Percentiles rank a stretch among this genome's conserved stretches.
Conservation (phyloP, 805 yeast genomes). For the Blastobotrys mokoenaii region DNA sequence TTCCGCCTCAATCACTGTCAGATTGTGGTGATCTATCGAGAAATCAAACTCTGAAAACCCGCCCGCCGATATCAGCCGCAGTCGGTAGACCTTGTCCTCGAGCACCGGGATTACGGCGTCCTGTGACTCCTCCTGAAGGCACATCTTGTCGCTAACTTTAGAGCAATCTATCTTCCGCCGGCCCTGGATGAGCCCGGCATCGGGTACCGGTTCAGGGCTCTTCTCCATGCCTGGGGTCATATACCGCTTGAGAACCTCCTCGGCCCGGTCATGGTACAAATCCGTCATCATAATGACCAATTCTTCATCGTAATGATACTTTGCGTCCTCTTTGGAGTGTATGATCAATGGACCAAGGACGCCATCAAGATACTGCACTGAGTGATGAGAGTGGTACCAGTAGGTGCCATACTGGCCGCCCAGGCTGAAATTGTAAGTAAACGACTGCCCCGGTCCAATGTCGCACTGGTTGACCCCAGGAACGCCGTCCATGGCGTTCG, state of each 20-base stretch:
- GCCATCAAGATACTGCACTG: constrained; percentile 42
- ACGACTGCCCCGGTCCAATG: constrained; percentile 36
- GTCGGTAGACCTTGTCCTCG: constrained; percentile 14
- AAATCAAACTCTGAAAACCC: constrained; percentile 28
- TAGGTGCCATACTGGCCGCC: constrained; percentile 39
- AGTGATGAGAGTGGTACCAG: constrained; percentile 50
- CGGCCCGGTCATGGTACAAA: constrained; percentile 32
- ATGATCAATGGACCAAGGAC: constrained; percentile 40
- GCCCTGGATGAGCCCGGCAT: constrained; percentile 38
- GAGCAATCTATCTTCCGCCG: constrained; percentile 25
- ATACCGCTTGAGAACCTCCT: constrained; percentile 29
- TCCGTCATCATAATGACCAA: constrained; percentile 34
- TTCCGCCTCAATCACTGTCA: constrained; percentile 29
- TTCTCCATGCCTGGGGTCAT: constrained; percentile 36
- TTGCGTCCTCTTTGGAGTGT: constrained; percentile 32
- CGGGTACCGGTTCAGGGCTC: constrained; percentile 29
- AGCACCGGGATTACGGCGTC: constrained; percentile 17
- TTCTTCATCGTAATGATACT: constrained; percentile 26
- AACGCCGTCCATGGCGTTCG: constrained; percentile 45
- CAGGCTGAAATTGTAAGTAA: constrained; percentile 36
- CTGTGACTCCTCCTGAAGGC: constrained; percentile 16
- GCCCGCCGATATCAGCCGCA: constrained; percentile 27
- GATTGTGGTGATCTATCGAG: constrained; percentile 23
- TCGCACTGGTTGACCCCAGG: constrained; percentile 44
- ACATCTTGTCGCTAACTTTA: constrained; percentile 12